A percentile compares a stretch with the other conserved stretches of the same genome.
Evolutionary conservation across 371 early-diverging fungal species (phyloP).

Genomic region (Saksenaea vasiformis): DNA sequence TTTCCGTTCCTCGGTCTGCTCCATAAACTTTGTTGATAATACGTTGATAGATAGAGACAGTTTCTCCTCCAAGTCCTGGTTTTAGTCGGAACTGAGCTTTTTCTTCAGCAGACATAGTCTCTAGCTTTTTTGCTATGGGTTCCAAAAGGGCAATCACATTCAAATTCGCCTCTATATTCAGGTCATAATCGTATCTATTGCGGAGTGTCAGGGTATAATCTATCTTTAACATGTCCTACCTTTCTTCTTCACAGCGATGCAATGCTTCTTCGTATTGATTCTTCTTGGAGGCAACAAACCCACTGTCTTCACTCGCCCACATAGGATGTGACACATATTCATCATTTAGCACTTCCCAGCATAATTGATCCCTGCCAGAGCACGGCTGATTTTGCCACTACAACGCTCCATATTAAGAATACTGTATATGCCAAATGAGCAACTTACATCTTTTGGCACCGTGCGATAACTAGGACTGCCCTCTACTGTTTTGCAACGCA

Average conservation of each 20-base stretch:
- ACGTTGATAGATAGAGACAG: slow-evolving; percentile 84
- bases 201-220: background rate
- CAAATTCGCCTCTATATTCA: slow-evolving; percentile 94
- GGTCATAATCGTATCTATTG: slow-evolving; percentile 92
- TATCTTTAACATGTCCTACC: slow-evolving; percentile 26
- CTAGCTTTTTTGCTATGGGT: slow-evolving; percentile 78
- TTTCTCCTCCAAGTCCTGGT: slow-evolving; percentile 79
- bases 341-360: slow-evolving; percentile 96
- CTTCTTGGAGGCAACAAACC: slow-evolving; percentile 92
- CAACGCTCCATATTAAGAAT: background rate
- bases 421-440: background rate
- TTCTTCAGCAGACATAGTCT: slow-evolving; percentile 83
- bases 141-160: slow-evolving; percentile 91
- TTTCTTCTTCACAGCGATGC: slow-evolving; percentile 97
- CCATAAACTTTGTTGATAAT: slow-evolving; percentile 95
- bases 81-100: slow-evolving; percentile 70
- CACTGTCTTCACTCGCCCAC: slow-evolving; percentile 94
- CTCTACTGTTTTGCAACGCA: slow-evolving; percentile 43
- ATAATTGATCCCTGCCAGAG: slow-evolving; percentile 90
- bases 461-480: slow-evolving; percentile 65
- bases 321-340: slow-evolving; percentile 95
- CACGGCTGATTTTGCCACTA: slow-evolving; percentile 58
- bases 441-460: slow-evolving; percentile 64
- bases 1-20: slow-evolving; percentile 80
- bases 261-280: slow-evolving; percentile 96